Base-by-base conservation (phyloP, 306 rosid genomes). In the Ochetophila trinervis region DNA sequence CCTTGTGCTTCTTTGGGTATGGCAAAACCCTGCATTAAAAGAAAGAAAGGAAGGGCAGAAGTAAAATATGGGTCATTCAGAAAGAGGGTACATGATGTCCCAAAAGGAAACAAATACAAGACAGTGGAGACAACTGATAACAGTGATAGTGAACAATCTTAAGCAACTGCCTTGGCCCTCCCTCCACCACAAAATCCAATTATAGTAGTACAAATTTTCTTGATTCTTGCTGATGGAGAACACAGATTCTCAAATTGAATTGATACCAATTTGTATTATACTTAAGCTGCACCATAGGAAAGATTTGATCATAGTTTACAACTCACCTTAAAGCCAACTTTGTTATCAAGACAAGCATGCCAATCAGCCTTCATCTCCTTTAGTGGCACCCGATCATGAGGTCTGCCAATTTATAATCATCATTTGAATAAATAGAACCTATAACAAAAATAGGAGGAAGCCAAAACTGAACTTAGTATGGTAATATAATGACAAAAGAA, bases 241-340 rank as follows among this genome's bases (percentile, higher is more conserved):
- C 44, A 35, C 27, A 48, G 13, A 63, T 24, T 6, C 17, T 49
- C 49, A 42, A 10, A 10, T 30, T 5, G 17, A 9, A 58, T 16
- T 1, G 16, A 57, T 11, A 40, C 44, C 5, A 68, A 9, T 19
- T 35, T 22, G 18, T 7, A 67, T 1, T 20, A 22, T 36, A 24
- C 15, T 27, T 27, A 24, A 20, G 65, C 40, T 19, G 50, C 52
- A 74, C 36, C 16, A 53, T 15, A 2, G 27, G 51, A 62, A 65
- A 12, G 35, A 22, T 6, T 69, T 32, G 47, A 52, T 20, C 34
- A 15, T 37, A 21, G 70, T 59, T 67, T n/a, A 63, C 30, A 21
- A 73, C 87, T 70, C 59, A 91, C 98, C 95, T 91, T 91, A 75
- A 91, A 91, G 61, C 97, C 97, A 87, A 91, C 96, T 80, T 91